Percentiles rank a stretch among this genome's conserved stretches.
Conservation (phyloP, 768 basidiomycete genomes). For the Phaeotremella skinneri region DNA sequence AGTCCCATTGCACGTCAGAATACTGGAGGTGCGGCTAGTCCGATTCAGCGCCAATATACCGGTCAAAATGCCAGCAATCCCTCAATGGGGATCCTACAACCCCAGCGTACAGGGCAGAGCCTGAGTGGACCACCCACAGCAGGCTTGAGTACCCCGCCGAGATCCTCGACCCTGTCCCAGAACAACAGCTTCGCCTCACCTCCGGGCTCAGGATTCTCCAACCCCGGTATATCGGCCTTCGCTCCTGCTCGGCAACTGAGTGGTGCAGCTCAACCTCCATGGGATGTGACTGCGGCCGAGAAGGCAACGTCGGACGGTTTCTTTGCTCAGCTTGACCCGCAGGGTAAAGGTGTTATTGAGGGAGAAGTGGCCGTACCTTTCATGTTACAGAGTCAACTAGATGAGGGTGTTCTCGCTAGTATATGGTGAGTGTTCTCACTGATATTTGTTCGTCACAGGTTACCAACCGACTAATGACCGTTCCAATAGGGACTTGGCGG, state of each 20-base stretch:
- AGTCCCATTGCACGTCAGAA: slow-evolving; percentile 38
- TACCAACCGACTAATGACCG: background rate
- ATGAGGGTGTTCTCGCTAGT: slow-evolving; percentile 77
- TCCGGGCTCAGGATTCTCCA: slow-evolving; percentile 20
- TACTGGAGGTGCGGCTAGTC: slow-evolving; percentile 33
- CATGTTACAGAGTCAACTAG: slow-evolving; percentile 83
- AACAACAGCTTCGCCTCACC: slow-evolving; percentile 20
- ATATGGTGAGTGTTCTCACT: slow-evolving; percentile 67
- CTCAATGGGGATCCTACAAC: slow-evolving; percentile 28
- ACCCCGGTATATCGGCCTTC: slow-evolving; percentile 18
- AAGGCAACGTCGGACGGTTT: slow-evolving; percentile 73
- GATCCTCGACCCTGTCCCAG: slow-evolving; percentile 17
- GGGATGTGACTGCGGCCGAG: slow-evolving; percentile 81
- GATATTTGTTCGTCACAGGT: background rate
- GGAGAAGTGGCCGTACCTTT: slow-evolving; percentile 94
- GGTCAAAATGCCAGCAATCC: slow-evolving; percentile 35
- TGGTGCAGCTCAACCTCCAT: slow-evolving; percentile 50
- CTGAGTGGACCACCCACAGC: slow-evolving; percentile 12
- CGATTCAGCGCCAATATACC: slow-evolving; percentile 62
- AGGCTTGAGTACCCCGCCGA: slow-evolving; percentile 29
- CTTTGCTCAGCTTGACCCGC: slow-evolving; percentile 77
- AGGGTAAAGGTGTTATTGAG: slow-evolving; percentile 75
- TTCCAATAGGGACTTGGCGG: slow-evolving; percentile 78
- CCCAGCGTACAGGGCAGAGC: slow-evolving; percentile 58
- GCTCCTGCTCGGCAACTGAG: slow-evolving; percentile 16